Conservation (phyloP, 2,329 filamentous ascomycete genomes). For the Pseudohalonectria lignicola region DNA sequence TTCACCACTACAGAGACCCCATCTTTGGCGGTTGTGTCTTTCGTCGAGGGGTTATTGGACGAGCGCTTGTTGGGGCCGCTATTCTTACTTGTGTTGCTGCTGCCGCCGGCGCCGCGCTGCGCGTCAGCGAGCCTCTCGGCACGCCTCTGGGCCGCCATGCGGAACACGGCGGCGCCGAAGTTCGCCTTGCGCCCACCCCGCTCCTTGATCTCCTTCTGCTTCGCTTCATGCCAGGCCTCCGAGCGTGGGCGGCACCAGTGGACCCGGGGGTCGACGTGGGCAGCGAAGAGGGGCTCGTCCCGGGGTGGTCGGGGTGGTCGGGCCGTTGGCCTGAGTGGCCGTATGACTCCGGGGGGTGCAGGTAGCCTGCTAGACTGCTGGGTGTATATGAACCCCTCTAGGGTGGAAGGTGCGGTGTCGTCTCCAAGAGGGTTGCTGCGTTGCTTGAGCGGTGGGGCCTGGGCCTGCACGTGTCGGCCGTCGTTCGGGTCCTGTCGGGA, state of each 20-base stretch:
- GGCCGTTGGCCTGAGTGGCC: slow-evolving; percentile 5
- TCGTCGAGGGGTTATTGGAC: background rate
- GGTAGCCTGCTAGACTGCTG: slow-evolving; percentile 12
- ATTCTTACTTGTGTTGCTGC: too few species aligned
- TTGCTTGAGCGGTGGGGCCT: background rate
- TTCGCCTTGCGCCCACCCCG: slow-evolving; percentile 38
- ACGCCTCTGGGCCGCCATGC: slow-evolving; percentile 20
- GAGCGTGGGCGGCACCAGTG: slow-evolving; percentile 33
- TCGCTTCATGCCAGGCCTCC: slow-evolving; percentile 32
- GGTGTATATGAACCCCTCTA: slow-evolving; percentile 16
- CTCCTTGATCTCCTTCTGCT: slow-evolving; percentile 35
- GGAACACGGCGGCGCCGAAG: slow-evolving; percentile 32
- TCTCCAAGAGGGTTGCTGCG: background rate
- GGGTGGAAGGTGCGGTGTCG: background rate
- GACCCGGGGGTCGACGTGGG: slow-evolving; percentile 39
- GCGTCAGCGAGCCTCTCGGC: slow-evolving; percentile 4
- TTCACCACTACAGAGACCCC: too few species aligned
- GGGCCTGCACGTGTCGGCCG: background rate
- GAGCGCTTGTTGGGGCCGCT: too few species aligned
- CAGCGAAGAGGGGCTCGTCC: slow-evolving; percentile 25
- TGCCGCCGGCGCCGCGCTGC: too few species aligned
- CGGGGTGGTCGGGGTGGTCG: slow-evolving; percentile 6
- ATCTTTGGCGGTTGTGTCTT: too few species aligned
- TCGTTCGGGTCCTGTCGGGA: background rate
- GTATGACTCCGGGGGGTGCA: slow-evolving; percentile 8